Base-by-base conservation (phyloP, 257 asterid species). In the Lycium barbarum region DNA sequence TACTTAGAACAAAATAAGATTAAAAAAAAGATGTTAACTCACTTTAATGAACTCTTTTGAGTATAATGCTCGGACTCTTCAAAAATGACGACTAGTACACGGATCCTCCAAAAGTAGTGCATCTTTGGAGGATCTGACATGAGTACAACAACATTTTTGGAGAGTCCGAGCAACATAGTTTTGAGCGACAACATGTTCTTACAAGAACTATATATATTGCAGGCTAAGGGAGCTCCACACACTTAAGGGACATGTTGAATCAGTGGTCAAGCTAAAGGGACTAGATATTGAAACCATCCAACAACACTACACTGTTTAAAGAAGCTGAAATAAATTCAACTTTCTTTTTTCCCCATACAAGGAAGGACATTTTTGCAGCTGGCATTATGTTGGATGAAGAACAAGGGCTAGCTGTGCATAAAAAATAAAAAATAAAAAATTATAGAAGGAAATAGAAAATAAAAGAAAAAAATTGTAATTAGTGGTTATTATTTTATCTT, bases 211-310 rank as follows among this genome's bases (percentile, higher is more conserved):
- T 62, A 26, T 62, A 40, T 67, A 47, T 53, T 84, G 86, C 92
- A 93, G 95, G 92, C 54, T 94, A 86, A 91, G 95, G 87, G 98
- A 94, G 87, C 93, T 93, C 51, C 94, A 93, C 92, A 94, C 97
- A 22, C 94, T 91, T 3, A 93, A 93, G 93, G 96, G 97, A 82
- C 97, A 93, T 62, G 97, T 92, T 11, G 97, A 93, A 55, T 93
- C 96, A 9, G 94, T 92, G 53, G 96, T 92, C 83, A 93, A 93
- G 91, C 89, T 89, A 53, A 92, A 93, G 90, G 95, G 97, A 84
- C 62, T 93, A 82, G 95, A 92, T 71, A 88, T 92, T 51, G 97
- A 92, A 5, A 91, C 93, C 76, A 93, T 92, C 73, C 92, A 93
- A 73, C 94, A 91, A 83, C 90, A 92, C 87, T 93, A 93, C 84